Evolutionary conservation across 1,284 basidiomycete species (phyloP).

Genomic region (Cutaneotrichosporon spelunceum): DNA sequence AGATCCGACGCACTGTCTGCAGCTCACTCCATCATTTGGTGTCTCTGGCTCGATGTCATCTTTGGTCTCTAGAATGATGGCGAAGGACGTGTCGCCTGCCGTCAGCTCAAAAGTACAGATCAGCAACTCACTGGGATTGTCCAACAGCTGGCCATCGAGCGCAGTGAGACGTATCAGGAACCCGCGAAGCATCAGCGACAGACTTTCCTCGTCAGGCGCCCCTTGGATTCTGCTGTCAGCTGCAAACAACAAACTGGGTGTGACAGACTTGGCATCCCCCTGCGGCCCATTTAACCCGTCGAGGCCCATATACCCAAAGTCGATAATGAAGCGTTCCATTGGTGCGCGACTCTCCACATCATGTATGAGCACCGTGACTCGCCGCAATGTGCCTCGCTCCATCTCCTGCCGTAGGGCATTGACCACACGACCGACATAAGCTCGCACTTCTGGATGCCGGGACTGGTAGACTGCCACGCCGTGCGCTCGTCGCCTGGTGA

Average conservation of each 20-base stretch:
- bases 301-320: conserved; percentile 62
- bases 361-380: conserved; percentile 67
- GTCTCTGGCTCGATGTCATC: conserved; percentile 64
- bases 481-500: conserved; percentile 81
- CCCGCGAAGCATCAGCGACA: conserved; percentile 75
- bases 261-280: conserved; percentile 47
- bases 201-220: conserved; percentile 48
- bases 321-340: conserved; percentile 63
- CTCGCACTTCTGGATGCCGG: conserved; percentile 77
- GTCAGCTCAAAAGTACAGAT: conserved; percentile 1
- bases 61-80: conserved; percentile 73
- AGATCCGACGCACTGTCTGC: conserved; percentile 3
- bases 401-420: conserved; percentile 73
- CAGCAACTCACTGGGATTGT: conserved; percentile 54
- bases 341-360: conserved; percentile 58
- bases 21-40: conserved; percentile 53
- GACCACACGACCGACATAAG: conserved; percentile 79
- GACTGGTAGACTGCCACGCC: conserved; percentile 86
- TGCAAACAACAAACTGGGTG: neutral
- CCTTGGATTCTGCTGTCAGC: conserved; percentile 18
- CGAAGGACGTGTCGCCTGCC: conserved; percentile 76
- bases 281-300: conserved; percentile 67
- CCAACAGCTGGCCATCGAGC: conserved; percentile 71
- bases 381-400: conserved; percentile 28
- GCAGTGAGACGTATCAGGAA: conserved; percentile 80